These are phyloP conservation scores for Madurella fahalii DNA, from an alignment of 2,329 filamentous ascomycete genomes.

Conservation along the genomic window DNA sequence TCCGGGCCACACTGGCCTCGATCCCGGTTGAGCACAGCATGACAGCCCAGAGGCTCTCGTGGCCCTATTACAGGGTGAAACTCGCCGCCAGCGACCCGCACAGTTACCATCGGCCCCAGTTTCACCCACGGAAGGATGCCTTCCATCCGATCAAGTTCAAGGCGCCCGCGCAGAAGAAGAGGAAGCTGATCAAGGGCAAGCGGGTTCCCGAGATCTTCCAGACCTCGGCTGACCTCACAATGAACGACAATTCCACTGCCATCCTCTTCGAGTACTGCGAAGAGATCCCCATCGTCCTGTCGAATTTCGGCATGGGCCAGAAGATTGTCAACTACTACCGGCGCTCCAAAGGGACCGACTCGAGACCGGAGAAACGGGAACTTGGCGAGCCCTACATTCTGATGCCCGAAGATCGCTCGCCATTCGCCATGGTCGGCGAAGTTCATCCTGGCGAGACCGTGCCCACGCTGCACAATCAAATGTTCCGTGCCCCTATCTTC, in stretches of 20 bases:
- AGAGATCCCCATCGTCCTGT: constrained; percentile 84
- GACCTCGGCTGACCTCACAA: constrained; percentile 74
- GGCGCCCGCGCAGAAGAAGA: constrained; percentile 66
- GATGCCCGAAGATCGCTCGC: constrained; percentile 89
- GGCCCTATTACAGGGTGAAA: constrained; percentile 92
- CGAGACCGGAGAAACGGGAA: constrained; percentile 73
- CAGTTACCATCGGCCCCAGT: constrained; percentile 77
- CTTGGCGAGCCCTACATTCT: constrained; percentile 86
- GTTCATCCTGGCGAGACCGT: constrained; percentile 88
- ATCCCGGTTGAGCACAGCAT: constrained; percentile 92
- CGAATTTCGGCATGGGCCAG: constrained; percentile 96
- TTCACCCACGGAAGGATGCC: constrained; percentile 66
- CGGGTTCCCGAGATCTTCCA: constrained; percentile 74
- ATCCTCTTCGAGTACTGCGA: constrained; percentile 94
- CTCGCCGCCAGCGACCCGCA: constrained; percentile 65
- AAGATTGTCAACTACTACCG: constrained; percentile 96
- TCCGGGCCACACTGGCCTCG: constrained; percentile 85
- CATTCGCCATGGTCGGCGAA: constrained; percentile 90
- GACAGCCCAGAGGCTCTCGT: constrained; percentile 85
- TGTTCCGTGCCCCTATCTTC: constrained; percentile 94
- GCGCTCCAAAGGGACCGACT: constrained; percentile 68
- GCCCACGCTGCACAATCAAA: constrained; percentile 86
- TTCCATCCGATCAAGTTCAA: constrained; percentile 68
- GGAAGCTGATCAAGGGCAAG: constrained; percentile 77
- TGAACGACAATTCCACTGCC: constrained; percentile 84